Percentiles rank a stretch among this genome's conserved stretches.
These are phyloP conservation scores for Colletotrichum lentis DNA, from an alignment of 2,329 filamentous ascomycete genomes.

Conservation along the genomic window DNA sequence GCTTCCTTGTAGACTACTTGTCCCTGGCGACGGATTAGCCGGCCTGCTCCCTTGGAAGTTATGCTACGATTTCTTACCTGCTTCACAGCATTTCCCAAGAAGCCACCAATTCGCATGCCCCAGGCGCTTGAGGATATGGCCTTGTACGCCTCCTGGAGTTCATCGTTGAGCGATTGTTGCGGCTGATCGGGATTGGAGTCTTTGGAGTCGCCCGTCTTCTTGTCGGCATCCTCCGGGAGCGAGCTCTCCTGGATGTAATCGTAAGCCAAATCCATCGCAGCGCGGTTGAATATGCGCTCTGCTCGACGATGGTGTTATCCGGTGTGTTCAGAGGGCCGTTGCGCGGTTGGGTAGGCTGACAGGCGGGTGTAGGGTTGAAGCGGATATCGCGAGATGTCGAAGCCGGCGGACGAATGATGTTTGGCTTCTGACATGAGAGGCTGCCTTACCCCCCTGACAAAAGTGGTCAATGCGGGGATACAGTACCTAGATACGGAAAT, in stretches of 20 bases:
- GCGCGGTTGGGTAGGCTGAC: slow-evolving; percentile 36
- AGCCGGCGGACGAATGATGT: slow-evolving; percentile 31
- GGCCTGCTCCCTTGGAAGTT: not conserved
- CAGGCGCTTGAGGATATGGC: slow-evolving; percentile 91
- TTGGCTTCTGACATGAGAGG: slow-evolving; percentile 34
- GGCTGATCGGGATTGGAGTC: slow-evolving; percentile 52
- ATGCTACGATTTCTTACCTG: slow-evolving; percentile 65
- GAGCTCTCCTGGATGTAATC: slow-evolving; percentile 93
- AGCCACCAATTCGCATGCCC: slow-evolving; percentile 87
- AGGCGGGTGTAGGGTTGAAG: slow-evolving; percentile 11
- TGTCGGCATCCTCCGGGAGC: slow-evolving; percentile 66
- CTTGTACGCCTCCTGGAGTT: slow-evolving; percentile 94
- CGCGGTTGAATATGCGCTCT: slow-evolving; percentile 11
- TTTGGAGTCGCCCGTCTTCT: slow-evolving; percentile 49
- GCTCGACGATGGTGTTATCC: not conserved
- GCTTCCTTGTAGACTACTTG: slow-evolving; percentile 85
- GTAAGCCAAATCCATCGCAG: slow-evolving; percentile 90
- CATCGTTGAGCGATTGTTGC: slow-evolving; percentile 75
- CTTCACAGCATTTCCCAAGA: slow-evolving; percentile 91
- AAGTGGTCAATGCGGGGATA: slow-evolving; percentile 34
- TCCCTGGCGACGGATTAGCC: slow-evolving; percentile 60
- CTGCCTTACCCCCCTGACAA: slow-evolving; percentile 32
- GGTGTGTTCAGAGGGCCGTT: slow-evolving; percentile 5
- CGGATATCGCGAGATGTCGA: slow-evolving; percentile 28
- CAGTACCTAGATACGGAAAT: not conserved